phyloP scores from a whole-genome alignment of 2,329 filamentous ascomycete genomes.

The Penicillium nordicum region DNA sequence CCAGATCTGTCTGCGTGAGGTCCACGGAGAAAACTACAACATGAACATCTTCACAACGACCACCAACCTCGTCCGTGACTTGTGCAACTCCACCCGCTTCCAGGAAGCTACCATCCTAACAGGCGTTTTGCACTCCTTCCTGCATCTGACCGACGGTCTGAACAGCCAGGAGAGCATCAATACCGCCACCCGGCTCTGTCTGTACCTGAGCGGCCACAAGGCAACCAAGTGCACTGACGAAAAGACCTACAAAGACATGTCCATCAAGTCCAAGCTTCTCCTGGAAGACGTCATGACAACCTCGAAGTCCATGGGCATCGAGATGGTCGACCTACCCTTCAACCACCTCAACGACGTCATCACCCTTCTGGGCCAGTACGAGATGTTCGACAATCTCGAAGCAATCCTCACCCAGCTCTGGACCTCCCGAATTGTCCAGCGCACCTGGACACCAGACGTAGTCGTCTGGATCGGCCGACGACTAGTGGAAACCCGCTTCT shows the following conservation, averaged over 20 bases:
- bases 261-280: conserved; percentile 32
- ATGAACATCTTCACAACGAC: conserved; percentile 31
- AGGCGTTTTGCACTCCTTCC: conserved; percentile 34
- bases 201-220: conserved; percentile 36
- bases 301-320: conserved; percentile 29
- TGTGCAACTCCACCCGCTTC: conserved; percentile 31
- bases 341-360: conserved; percentile 37
- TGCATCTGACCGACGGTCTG: conserved; percentile 35
- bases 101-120: conserved; percentile 35
- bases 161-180: conserved; percentile 32
- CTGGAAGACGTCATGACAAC: conserved; percentile 34
- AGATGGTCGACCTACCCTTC: conserved; percentile 37
- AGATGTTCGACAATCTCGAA: conserved; percentile 39
- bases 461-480: conserved; percentile 53
- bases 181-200: conserved; percentile 37
- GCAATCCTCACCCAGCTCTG: conserved; percentile 45
- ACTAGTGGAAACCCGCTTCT: conserved; percentile 53
- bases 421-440: conserved; percentile 47
- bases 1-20: conserved; percentile 31
- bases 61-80: conserved; percentile 27
- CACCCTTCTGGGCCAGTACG: conserved; percentile 37
- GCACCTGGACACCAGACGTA: conserved; percentile 45
- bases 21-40: conserved; percentile 29
- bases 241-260: conserved; percentile 30
- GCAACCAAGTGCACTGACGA: conserved; percentile 29